A percentile compares a stretch with the other conserved stretches of the same genome.
phyloP scores from a whole-genome alignment of 1,284 basidiomycete species.

The Cystobasidium sp. region DNA sequence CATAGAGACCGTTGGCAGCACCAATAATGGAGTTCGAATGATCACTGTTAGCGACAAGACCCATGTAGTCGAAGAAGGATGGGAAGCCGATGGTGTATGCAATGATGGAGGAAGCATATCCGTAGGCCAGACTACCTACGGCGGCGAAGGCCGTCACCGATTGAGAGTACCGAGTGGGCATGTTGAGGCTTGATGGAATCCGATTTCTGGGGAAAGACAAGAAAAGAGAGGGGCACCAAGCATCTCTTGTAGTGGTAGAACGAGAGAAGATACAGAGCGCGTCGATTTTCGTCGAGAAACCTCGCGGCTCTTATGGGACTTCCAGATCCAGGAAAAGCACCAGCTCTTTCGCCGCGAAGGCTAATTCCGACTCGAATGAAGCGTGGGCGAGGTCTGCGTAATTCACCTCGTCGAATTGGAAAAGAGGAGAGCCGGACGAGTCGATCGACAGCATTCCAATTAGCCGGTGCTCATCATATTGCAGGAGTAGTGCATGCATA shows the following conservation, averaged over 20 bases:
- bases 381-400: too few species aligned
- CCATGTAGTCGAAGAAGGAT: conserved; percentile 9
- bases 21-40: conserved; percentile 12
- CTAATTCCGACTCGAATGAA: too few species aligned
- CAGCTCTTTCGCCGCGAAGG: too few species aligned
- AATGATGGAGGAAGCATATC: conserved; percentile 1
- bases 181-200: neutral
- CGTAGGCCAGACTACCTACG: conserved; percentile 1
- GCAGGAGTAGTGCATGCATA: too few species aligned
- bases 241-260: neutral
- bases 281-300: too few species aligned
- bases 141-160: conserved; percentile 10
- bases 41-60: neutral
- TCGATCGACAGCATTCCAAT: too few species aligned
- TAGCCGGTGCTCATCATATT: too few species aligned
- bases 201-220: neutral
- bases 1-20: conserved; percentile 15
- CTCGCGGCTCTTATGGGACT: too few species aligned
- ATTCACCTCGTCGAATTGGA: too few species aligned
- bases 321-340: too few species aligned
- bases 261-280: neutral
- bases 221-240: neutral
- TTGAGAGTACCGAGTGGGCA: conserved; percentile 10
- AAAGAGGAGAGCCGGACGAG: too few species aligned
- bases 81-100: conserved; percentile 4